Evolutionary conservation across 768 basidiomycete species (phyloP).

Genomic region (Tubosaeta sp.): DNA sequence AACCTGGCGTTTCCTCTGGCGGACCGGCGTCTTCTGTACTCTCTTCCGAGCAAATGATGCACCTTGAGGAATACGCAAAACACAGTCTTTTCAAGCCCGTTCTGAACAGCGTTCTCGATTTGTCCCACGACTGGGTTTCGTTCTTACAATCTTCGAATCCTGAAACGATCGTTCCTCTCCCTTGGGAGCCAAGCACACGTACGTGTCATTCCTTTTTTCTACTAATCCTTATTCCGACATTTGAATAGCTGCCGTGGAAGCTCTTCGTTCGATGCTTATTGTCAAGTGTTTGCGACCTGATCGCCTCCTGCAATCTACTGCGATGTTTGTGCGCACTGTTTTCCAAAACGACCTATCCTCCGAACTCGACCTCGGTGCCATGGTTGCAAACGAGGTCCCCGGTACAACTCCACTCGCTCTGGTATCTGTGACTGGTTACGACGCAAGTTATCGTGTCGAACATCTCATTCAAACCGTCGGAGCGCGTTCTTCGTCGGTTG

Average conservation of each 20-base stretch:
- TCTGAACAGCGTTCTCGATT: slow-evolving; percentile 52
- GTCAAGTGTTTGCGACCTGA: slow-evolving; percentile 93
- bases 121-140: slow-evolving; percentile 62
- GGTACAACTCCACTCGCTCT: slow-evolving; percentile 83
- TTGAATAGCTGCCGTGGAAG: slow-evolving; percentile 59
- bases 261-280: slow-evolving; percentile 70
- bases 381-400: slow-evolving; percentile 77
- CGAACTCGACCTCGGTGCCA: slow-evolving; percentile 66
- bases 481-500: slow-evolving; percentile 80
- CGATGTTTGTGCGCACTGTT: slow-evolving; percentile 65
- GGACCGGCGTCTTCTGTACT: slow-evolving; percentile 46
- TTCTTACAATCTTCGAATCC: slow-evolving; percentile 68
- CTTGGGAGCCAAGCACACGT: slow-evolving; percentile 81
- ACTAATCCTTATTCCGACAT: slow-evolving; percentile 12
- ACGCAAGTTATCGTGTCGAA: slow-evolving; percentile 96
- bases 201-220: slow-evolving; percentile 30
- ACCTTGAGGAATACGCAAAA: slow-evolving; percentile 67
- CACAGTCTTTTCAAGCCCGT: slow-evolving; percentile 78
- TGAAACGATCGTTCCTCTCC: slow-evolving; percentile 64
- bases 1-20: slow-evolving; percentile 31
- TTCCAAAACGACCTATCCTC: slow-evolving; percentile 83
- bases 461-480: slow-evolving; percentile 76
- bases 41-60: slow-evolving; percentile 61
- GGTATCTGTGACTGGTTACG: slow-evolving; percentile 92
- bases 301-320: slow-evolving; percentile 79